These are phyloP conservation scores for Corchorus capsularis DNA, from an alignment of 345 rosid species.

Conservation along the genomic window DNA sequence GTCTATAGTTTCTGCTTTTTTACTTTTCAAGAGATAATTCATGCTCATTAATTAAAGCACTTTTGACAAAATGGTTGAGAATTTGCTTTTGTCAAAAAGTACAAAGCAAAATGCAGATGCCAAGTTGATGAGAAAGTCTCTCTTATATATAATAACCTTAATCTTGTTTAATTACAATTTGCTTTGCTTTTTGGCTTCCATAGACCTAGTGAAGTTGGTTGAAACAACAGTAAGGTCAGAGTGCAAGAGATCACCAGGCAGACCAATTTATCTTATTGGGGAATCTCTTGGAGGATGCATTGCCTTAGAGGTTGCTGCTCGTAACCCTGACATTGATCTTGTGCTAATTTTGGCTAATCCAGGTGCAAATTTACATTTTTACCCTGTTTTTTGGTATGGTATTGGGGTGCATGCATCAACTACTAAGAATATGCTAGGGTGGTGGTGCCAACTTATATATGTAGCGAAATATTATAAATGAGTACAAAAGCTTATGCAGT, in stretches of 20 bases:
- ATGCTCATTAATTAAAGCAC: not conserved
- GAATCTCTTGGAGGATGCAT: constrained; percentile 85
- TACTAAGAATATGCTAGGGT: not conserved
- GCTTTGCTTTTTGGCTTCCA: constrained; percentile 11
- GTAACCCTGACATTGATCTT: constrained; percentile 68
- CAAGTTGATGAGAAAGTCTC: not conserved
- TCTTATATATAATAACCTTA: not conserved
- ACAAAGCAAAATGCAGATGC: not conserved
- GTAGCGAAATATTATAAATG: not conserved
- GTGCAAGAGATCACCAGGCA: constrained; percentile 35
- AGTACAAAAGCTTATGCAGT: not conserved
- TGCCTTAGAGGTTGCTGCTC: constrained; percentile 69
- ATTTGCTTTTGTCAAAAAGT: constrained; percentile 1
- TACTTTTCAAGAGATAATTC: no score
- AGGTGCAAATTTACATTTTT: constrained; percentile 37
- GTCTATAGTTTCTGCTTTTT: no score
- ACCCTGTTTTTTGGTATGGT: no score
- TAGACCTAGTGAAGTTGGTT: constrained; percentile 65
- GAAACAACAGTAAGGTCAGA: constrained; percentile 53
- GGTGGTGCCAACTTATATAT: not conserved
- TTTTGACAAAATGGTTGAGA: not conserved
- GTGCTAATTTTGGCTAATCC: constrained; percentile 68
- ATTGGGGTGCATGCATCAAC: no score
- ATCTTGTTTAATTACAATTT: constrained; percentile 6
- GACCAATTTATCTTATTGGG: constrained; percentile 81